Evolutionary conservation across 345 rosid genomes (phyloP).

Genomic region (Boechera stricta): DNA sequence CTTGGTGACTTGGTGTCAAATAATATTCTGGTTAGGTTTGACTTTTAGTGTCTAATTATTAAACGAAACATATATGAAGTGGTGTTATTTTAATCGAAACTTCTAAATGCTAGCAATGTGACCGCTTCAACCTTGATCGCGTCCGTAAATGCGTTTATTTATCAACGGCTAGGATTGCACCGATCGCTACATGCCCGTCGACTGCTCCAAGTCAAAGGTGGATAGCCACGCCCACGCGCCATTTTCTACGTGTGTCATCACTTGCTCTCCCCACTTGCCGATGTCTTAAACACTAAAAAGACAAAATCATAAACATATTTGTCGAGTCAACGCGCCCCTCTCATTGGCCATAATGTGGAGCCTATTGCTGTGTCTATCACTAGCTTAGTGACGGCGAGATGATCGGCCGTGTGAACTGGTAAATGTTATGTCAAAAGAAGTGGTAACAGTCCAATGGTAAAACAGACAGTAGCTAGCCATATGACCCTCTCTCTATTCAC

Average conservation of each 20-base stretch:
- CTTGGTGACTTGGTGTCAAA: slow-evolving; percentile 32
- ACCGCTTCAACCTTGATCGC: slow-evolving; percentile 28
- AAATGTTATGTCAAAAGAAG: background rate
- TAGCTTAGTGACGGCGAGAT: slow-evolving; percentile 31
- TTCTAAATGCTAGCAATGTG: slow-evolving; percentile 5
- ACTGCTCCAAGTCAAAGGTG: slow-evolving; percentile 3
- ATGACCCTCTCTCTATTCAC: too few relatives aligned
- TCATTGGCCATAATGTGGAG: slow-evolving; percentile 18
- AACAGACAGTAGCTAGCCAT: background rate
- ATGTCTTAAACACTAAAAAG: background rate
- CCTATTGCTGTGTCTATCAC: slow-evolving; percentile 8
- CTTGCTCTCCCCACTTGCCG: slow-evolving; percentile 22
- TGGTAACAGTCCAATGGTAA: background rate
- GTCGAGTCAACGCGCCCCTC: slow-evolving; percentile 1
- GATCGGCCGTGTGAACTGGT: slow-evolving; percentile 28
- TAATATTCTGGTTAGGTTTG: slow-evolving; percentile 29
- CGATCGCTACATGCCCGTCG: background rate
- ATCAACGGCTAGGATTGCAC: slow-evolving; percentile 25
- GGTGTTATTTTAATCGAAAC: slow-evolving; percentile 27
- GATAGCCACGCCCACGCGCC: background rate
- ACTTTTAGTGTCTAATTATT: background rate
- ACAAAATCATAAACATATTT: slow-evolving; percentile 15
- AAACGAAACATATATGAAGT: slow-evolving; percentile 10
- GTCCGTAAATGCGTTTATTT: slow-evolving; percentile 1
- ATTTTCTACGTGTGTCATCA: background rate